These are phyloP conservation scores for Canna indica DNA, from an alignment of 176 grass and related monocot genomes.

Conservation along the genomic window DNA sequence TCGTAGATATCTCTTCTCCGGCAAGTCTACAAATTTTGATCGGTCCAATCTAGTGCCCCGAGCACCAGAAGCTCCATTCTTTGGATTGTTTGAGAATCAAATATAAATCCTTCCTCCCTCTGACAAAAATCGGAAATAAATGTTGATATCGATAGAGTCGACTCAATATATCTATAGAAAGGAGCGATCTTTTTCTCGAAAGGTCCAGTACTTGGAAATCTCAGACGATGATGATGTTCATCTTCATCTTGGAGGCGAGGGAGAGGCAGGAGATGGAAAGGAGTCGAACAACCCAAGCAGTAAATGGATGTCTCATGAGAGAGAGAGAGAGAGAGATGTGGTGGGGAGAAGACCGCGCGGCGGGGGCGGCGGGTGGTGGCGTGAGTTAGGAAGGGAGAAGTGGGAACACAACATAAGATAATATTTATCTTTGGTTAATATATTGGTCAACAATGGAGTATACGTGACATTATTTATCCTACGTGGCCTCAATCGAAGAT, in stretches of 20 bases:
- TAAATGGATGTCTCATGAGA: too few species aligned
- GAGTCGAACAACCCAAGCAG: constrained; percentile 8
- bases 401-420: too few species aligned
- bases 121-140: neutral
- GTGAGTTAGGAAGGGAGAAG: too few species aligned
- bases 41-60: constrained; percentile 11
- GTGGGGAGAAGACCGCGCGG: too few species aligned
- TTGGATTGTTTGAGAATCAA: neutral
- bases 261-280: constrained; percentile 16
- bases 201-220: constrained; percentile 1
- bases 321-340: too few species aligned
- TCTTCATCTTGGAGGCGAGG: constrained; percentile 19
- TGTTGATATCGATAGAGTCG: neutral
- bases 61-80: constrained; percentile 22
- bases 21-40: too few species aligned
- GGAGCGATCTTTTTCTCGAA: neutral
- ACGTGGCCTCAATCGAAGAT: too few species aligned
- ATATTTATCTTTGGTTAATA: too few species aligned
- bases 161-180: neutral
- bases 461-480: too few species aligned
- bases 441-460: too few species aligned
- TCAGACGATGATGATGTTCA: neutral
- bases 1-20: too few species aligned
- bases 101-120: neutral
- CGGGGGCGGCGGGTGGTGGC: too few species aligned